phyloP scores from a whole-genome alignment of 768 basidiomycete genomes.

The Strobilomyces confusus region DNA sequence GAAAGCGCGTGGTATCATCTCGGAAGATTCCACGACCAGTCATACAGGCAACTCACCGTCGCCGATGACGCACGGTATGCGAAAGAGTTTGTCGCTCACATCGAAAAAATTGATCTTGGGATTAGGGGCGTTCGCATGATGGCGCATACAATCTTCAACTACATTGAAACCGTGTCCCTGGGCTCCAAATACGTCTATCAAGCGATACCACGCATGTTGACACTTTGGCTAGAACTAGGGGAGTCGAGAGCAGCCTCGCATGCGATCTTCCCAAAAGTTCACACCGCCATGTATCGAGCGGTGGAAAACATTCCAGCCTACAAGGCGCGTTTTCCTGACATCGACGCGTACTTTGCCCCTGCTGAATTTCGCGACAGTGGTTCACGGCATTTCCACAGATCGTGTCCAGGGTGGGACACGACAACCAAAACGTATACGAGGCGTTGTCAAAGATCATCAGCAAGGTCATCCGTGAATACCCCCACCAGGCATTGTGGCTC shows the following conservation, averaged over 20 bases:
- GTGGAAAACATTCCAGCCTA: slow-evolving; percentile 67
- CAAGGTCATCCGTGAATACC: slow-evolving; percentile 74
- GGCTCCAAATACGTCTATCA: slow-evolving; percentile 98
- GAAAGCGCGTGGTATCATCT: slow-evolving; percentile 85
- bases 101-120: background rate
- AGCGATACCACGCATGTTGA: slow-evolving; percentile 88
- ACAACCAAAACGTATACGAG: slow-evolving; percentile 53
- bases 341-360: background rate
- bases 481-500: slow-evolving; percentile 90
- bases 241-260: slow-evolving; percentile 39
- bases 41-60: slow-evolving; percentile 50
- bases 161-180: slow-evolving; percentile 62
- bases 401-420: slow-evolving; percentile 86
- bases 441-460: slow-evolving; percentile 64
- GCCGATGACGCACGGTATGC: slow-evolving; percentile 53
- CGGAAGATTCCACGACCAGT: slow-evolving; percentile 85
- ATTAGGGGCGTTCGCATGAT: slow-evolving; percentile 62
- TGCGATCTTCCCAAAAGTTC: slow-evolving; percentile 52
- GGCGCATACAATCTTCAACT: slow-evolving; percentile 60
- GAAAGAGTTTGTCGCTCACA: background rate
- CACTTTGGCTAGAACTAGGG: slow-evolving; percentile 92
- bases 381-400: slow-evolving; percentile 95
- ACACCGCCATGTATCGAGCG: slow-evolving; percentile 48
- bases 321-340: slow-evolving; percentile 50
- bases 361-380: slow-evolving; percentile 56